phyloP scores from a whole-genome alignment of 2,329 filamentous ascomycete genomes.

The Triangularia setosa region DNA sequence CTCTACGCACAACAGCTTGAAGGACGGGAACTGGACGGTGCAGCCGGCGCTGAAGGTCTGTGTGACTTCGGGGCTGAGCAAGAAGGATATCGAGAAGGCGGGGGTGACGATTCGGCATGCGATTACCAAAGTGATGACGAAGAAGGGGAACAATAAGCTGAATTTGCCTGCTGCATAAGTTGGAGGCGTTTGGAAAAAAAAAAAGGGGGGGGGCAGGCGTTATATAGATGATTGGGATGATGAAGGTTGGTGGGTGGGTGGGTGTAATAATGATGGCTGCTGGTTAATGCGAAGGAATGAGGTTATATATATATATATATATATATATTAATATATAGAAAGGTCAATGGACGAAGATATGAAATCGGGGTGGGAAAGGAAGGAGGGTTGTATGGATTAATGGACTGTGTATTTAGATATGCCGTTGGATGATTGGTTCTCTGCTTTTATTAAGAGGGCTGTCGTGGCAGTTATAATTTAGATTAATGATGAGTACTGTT shows the following conservation, averaged over 20 bases:
- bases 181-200: too few species aligned
- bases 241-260: background rate
- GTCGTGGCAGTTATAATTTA: background rate
- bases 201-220: too few species aligned
- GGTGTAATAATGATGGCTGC: background rate
- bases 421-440: background rate
- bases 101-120: constrained; percentile 84
- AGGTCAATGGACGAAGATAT: background rate
- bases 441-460: background rate
- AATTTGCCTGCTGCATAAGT: constrained; percentile 30
- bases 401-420: background rate
- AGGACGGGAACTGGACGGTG: constrained; percentile 66
- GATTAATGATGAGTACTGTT: background rate
- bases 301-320: background rate
- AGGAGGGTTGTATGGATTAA: background rate
- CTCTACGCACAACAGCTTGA: constrained; percentile 57
- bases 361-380: background rate
- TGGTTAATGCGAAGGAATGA: background rate
- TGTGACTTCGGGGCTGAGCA: constrained; percentile 79
- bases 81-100: constrained; percentile 94
- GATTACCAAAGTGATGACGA: constrained; percentile 83
- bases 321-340: background rate
- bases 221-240: background rate
- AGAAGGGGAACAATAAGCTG: constrained; percentile 51
- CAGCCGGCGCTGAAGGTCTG: constrained; percentile 87